Percentiles rank a stretch among this genome's conserved stretches.
phyloP scores from a whole-genome alignment of 768 basidiomycete genomes.

The Amylocystis lapponica region DNA sequence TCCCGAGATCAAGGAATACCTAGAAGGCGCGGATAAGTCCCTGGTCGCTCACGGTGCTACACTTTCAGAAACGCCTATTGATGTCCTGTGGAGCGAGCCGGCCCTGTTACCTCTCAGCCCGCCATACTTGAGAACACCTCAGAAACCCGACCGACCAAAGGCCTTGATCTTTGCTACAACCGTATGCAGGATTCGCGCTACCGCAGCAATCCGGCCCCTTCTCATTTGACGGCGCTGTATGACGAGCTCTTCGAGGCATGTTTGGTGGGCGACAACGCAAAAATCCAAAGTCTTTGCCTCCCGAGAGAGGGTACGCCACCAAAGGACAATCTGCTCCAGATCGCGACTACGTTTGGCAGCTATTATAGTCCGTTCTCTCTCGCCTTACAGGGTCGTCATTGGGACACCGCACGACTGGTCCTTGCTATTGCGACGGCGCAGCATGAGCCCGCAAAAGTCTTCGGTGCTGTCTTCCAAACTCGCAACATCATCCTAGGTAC shows the following conservation, averaged over 20 bases:
- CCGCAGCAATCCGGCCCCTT: constrained; percentile 16
- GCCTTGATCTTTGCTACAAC: no score
- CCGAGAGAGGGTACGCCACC: constrained; percentile 30
- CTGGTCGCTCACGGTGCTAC: no score
- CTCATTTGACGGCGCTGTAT: constrained; percentile 34
- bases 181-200: no score
- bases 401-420: constrained; percentile 56
- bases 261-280: constrained; percentile 44
- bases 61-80: no score
- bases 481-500: constrained; percentile 31
- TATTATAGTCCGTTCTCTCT: constrained; percentile 46
- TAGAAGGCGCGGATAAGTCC: no score
- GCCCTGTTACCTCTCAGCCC: background rate
- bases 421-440: constrained; percentile 52
- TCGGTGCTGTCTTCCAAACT: constrained; percentile 29
- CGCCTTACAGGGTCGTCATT: constrained; percentile 43
- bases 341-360: no score
- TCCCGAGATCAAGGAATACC: no score
- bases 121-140: no score
- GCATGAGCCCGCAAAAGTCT: constrained; percentile 34
- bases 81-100: background rate
- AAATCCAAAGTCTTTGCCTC: constrained; percentile 47
- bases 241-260: constrained; percentile 55
- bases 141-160: no score
- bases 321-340: no score